phyloP scores from a whole-genome alignment of 2,329 filamentous ascomycete species.

The Colletotrichum gigasporum region DNA sequence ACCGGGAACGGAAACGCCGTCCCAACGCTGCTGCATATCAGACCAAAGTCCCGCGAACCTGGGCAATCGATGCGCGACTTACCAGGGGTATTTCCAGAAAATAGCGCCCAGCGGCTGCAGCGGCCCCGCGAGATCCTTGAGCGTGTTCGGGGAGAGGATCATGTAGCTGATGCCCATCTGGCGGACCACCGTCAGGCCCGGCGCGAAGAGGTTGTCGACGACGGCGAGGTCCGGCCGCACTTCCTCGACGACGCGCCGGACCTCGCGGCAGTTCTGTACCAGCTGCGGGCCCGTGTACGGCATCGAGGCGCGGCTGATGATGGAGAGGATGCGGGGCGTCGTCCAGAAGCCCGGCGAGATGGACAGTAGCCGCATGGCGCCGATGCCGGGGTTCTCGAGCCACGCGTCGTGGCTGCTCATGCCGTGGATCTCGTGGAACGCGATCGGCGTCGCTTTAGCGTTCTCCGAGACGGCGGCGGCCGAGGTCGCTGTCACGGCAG shows the following conservation, averaged over 20 bases:
- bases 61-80: conserved; percentile 30
- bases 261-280: conserved; percentile 1
- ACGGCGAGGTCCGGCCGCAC: conserved; percentile 16
- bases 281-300: conserved; percentile 19
- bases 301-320: conserved; percentile 11
- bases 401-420: conserved; percentile 2
- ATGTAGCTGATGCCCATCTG: conserved; percentile 2
- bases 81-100: conserved; percentile 50
- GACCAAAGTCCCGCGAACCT: not conserved
- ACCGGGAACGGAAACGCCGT: conserved; percentile 9
- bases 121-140: not conserved
- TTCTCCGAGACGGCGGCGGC: not conserved
- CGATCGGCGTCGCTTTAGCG: not conserved
- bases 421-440: conserved; percentile 6
- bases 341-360: conserved; percentile 16
- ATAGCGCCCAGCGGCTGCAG: not conserved
- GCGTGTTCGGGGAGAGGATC: not conserved
- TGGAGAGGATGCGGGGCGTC: not conserved
- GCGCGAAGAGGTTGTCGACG: conserved; percentile 27
- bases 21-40: not conserved
- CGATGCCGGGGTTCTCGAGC: conserved; percentile 2
- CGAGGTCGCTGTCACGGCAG: not conserved
- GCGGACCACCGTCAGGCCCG: conserved; percentile 19
- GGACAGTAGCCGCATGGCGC: not conserved
- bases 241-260: conserved; percentile 5